Conservation (phyloP, 805 yeast genomes). For the Ogataea henricii region DNA sequence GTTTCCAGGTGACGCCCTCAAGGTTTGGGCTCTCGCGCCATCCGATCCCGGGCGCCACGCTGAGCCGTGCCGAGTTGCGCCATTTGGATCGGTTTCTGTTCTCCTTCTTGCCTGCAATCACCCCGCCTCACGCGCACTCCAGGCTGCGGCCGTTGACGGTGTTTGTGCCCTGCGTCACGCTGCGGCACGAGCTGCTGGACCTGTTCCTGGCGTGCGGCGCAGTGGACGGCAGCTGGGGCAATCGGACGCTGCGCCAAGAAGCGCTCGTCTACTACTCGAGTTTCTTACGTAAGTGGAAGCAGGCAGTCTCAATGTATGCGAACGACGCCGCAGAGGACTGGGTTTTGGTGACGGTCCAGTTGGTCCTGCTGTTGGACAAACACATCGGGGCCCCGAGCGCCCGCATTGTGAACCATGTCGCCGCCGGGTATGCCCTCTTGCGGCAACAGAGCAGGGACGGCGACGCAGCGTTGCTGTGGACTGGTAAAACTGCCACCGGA, state of each 20-base stretch:
- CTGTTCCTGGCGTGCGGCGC: slow-evolving; percentile 17
- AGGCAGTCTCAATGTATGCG: background rate
- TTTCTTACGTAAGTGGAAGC: slow-evolving; percentile 5
- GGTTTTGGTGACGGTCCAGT: slow-evolving; percentile 12
- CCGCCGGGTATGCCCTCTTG: slow-evolving; percentile 3
- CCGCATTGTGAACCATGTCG: slow-evolving; percentile 6
- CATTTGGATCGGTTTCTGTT: slow-evolving; percentile 8
- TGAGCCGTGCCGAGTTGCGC: background rate
- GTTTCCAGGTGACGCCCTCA: background rate
- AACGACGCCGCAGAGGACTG: slow-evolving; percentile 5
- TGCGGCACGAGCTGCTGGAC: slow-evolving; percentile 9
- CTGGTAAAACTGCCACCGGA: slow-evolving; percentile 3
- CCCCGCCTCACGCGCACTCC: slow-evolving; percentile 13
- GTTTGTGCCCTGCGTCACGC: slow-evolving; percentile 11
- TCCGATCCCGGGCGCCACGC: slow-evolving; percentile 4
- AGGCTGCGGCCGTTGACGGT: slow-evolving; percentile 12
- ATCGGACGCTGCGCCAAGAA: background rate
- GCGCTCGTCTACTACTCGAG: slow-evolving; percentile 7
- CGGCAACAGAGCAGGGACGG: background rate
- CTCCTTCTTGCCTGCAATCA: slow-evolving; percentile 11
- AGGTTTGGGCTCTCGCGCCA: background rate
- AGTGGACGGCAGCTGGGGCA: slow-evolving; percentile 9
- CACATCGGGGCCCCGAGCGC: slow-evolving; percentile 8
- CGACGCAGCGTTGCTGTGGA: background rate
- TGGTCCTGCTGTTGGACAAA: slow-evolving; percentile 13